Base-by-base conservation (phyloP, 768 basidiomycete genomes). In the Termitomyces sp. region DNA sequence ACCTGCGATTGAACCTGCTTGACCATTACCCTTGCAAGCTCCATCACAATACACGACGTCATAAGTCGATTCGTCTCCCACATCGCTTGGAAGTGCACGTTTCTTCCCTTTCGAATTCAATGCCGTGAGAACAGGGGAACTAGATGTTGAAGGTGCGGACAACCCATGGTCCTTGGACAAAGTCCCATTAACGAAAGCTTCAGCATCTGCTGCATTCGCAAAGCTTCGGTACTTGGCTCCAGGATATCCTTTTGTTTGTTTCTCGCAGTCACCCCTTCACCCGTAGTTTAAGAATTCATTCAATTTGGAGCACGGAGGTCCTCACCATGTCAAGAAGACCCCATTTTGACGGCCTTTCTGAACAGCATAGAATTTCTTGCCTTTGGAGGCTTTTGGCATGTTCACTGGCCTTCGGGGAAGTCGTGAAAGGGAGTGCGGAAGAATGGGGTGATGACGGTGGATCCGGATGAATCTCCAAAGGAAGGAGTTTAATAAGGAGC, bases 1-100 rank as follows among this genome's bases (percentile, higher is more conserved):
- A 1, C 95, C 95, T 0, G 92, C 95, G 43, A 81, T 62, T 0
- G 89, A 79, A 1, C 79, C 83, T 3, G 30, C 32, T 65, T 84
- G 72, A 0, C 95, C 95, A 66, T 98, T 98, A 2, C 86, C 84
- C 65, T 82, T 83, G 62, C 92, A 94, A 6, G 93, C 88, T 11
- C 95, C 95, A 69, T 98, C 95, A 20, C 81, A 87, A 64, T 92
- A 96, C 1, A 94, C 94, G 13, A 88, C 73, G 54, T 76, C 71
- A 63, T 67, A 75, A 33, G 55, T 64, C 7, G 56, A 59, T 54
- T 74, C 74, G 30, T 75, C 73, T 30, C 63, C 60, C 8, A 74
- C 63, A 26, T 71, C 63, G 11, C 58, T 11, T 5, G 64, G 54
- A 40, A 62, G 60, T 8, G 55, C 63, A 24, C 72, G 71, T 62